Conservation (phyloP, 2,329 filamentous ascomycete genomes). For the Leptographium wingfieldii region DNA sequence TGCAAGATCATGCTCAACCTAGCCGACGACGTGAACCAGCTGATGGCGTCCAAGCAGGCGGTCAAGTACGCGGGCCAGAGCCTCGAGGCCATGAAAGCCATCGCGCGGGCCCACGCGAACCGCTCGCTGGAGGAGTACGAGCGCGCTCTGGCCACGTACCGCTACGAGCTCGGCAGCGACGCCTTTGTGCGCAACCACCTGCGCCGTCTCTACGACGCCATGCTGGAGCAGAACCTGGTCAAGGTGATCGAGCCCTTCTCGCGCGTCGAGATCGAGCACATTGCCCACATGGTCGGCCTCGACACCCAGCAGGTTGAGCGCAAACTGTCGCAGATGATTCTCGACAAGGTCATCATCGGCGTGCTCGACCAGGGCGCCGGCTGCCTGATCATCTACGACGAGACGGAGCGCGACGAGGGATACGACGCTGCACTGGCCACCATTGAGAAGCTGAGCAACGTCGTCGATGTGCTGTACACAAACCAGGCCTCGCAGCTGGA, state of each 20-base stretch:
- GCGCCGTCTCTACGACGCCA: slow-evolving; percentile 88
- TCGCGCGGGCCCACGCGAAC: slow-evolving; percentile 89
- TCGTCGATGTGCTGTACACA: slow-evolving; percentile 94
- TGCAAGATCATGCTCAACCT: slow-evolving; percentile 99
- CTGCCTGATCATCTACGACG: slow-evolving; percentile 93
- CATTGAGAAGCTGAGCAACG: slow-evolving; percentile 92
- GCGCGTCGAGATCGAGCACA: slow-evolving; percentile 89
- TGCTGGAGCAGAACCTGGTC: slow-evolving; percentile 98
- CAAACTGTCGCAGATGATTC: slow-evolving; percentile 98
- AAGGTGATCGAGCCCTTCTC: slow-evolving; percentile 99
- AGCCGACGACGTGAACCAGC: slow-evolving; percentile 85
- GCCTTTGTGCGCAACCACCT: slow-evolving; percentile 96
- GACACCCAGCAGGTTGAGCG: slow-evolving; percentile 95
- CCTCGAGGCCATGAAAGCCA: slow-evolving; percentile 97
- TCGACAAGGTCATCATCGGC: slow-evolving; percentile 97
- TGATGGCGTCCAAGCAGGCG: slow-evolving; percentile 93
- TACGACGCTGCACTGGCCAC: slow-evolving; percentile 92
- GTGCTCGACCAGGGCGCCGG: slow-evolving; percentile 96
- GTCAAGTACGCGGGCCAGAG: slow-evolving; percentile 92
- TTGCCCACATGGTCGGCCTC: slow-evolving; percentile 93
- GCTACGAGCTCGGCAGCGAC: slow-evolving; percentile 87
- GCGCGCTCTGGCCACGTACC: slow-evolving; percentile 76
- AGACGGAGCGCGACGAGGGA: slow-evolving; percentile 81
- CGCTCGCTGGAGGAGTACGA: slow-evolving; percentile 96
- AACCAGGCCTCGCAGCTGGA: slow-evolving; percentile 95